These are phyloP conservation scores for Letharia lupina DNA, from an alignment of 495 filamentous ascomycete species.

Conservation along the genomic window DNA sequence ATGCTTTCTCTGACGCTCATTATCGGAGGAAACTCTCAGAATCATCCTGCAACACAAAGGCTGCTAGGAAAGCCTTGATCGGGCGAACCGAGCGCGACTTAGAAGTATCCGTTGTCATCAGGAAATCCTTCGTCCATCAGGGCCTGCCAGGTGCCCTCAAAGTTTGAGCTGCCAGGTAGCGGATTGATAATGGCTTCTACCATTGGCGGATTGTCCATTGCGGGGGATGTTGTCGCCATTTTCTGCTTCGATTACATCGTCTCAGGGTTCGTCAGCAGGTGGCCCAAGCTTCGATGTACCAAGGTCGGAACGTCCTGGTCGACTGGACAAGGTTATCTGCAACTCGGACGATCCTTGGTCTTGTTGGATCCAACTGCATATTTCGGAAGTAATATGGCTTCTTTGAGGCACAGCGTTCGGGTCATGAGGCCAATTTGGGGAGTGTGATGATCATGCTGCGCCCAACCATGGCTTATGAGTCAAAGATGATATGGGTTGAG, in stretches of 20 bases:
- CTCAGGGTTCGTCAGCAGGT: background rate
- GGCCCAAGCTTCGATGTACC: background rate
- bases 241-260: background rate
- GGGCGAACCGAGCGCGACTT: too few species aligned
- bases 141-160: background rate
- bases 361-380: background rate
- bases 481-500: too few species aligned
- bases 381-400: too few species aligned
- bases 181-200: background rate
- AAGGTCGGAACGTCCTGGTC: background rate
- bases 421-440: too few species aligned
- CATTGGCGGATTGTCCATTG: background rate
- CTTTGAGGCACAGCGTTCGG: too few species aligned
- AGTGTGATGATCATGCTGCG: too few species aligned
- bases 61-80: too few species aligned
- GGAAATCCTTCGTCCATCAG: slow-evolving; percentile 5
- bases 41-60: too few species aligned
- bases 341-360: background rate
- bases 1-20: too few species aligned
- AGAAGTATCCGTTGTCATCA: background rate
- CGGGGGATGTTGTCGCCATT: background rate
- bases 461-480: too few species aligned
- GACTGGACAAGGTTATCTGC: background rate
- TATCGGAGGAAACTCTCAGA: too few species aligned
- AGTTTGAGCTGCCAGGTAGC: background rate